Percentiles rank a stretch among this genome's conserved stretches.
Conservation (phyloP, 331 rosid species). For the Prunus yedoensis region DNA sequence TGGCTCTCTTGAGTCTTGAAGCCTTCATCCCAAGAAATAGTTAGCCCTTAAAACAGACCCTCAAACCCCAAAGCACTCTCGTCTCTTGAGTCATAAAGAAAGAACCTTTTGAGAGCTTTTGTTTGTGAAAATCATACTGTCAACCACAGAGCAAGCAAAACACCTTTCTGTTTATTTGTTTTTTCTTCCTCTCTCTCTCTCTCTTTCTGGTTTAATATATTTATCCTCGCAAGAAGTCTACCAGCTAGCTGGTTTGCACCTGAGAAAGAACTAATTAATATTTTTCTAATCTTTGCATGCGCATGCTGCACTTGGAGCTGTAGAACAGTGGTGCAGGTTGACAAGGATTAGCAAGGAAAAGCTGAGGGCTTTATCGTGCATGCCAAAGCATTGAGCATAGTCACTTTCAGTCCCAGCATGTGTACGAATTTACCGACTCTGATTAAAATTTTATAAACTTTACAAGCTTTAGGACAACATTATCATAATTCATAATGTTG, state of each 20-base stretch:
- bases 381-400: background rate
- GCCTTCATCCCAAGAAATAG: too few relatives aligned
- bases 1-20: too few relatives aligned
- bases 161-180: background rate
- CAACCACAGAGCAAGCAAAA: background rate
- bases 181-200: too few relatives aligned
- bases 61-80: too few relatives aligned
- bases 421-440: too few relatives aligned
- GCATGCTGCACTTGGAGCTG: background rate
- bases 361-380: background rate
- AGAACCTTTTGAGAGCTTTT: too few relatives aligned
- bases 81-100: too few relatives aligned
- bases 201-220: background rate
- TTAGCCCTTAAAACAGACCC: too few relatives aligned
- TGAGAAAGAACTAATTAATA: background rate
- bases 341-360: conserved; percentile 4
- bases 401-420: background rate
- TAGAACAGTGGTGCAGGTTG: background rate
- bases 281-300: background rate
- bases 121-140: background rate
- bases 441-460: too few relatives aligned
- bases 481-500: too few relatives aligned
- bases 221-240: background rate
- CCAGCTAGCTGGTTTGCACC: conserved; percentile 9
- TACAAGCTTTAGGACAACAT: background rate